Percentiles rank a stretch among this genome's conserved stretches.
Evolutionary conservation across 768 basidiomycete genomes (phyloP).

Genomic region (Gloeostereum incarnatum): DNA sequence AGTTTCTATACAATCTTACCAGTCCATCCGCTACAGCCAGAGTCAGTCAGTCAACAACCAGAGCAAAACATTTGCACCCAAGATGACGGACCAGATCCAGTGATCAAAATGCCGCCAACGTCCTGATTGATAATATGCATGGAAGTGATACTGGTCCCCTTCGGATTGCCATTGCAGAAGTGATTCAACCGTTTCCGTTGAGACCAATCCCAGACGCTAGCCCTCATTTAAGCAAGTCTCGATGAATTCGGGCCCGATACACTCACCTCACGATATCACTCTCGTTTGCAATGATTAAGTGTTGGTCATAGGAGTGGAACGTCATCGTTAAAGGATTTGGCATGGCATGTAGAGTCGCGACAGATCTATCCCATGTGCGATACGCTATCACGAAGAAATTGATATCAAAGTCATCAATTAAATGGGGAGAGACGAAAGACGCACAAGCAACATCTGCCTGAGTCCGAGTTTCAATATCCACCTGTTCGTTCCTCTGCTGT

Average conservation of each 20-base stretch:
- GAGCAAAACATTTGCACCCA: neutral
- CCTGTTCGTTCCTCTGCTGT: constrained; percentile 80
- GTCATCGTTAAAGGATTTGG: constrained; percentile 67
- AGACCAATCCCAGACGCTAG: constrained; percentile 94
- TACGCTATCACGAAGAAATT: constrained; percentile 36
- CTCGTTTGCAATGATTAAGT: constrained; percentile 81
- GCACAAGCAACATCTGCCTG: constrained; percentile 72
- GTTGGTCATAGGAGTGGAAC: constrained; percentile 90
- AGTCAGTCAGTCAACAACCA: no score
- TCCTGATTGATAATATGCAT: constrained; percentile 94
- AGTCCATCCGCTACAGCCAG: constrained; percentile 76
- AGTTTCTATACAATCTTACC: constrained; percentile 87
- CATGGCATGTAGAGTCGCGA: constrained; percentile 51
- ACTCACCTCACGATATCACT: constrained; percentile 75
- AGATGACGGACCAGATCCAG: constrained; percentile 59
- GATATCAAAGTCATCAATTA: no score
- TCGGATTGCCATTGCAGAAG: constrained; percentile 86
- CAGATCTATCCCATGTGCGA: constrained; percentile 67
- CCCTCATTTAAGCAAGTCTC: constrained; percentile 6
- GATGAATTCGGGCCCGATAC: neutral
- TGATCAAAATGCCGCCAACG: constrained; percentile 81
- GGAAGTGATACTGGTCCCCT: constrained; percentile 77
- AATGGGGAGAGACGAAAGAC: constrained; percentile 15
- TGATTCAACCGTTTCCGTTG: constrained; percentile 64
- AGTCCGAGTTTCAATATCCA: constrained; percentile 56